Conservation (phyloP, 148 eudicot genomes). For the Fagopyrum esculentum region DNA sequence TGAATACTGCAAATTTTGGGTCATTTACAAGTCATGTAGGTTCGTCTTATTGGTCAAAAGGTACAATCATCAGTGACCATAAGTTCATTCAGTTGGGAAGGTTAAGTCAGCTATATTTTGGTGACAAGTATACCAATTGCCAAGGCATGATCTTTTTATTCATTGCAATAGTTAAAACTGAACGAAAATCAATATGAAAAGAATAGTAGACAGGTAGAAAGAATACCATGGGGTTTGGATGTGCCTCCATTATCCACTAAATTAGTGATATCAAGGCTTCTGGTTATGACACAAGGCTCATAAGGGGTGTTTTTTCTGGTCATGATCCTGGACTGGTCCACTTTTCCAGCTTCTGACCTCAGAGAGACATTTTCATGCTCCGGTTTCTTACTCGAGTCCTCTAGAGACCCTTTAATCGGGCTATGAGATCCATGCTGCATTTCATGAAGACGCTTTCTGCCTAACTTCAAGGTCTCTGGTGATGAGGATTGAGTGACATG, state of each 20-base stretch:
- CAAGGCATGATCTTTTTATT: neutral
- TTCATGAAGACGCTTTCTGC: slow-evolving; percentile 42
- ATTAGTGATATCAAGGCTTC: slow-evolving; percentile 20
- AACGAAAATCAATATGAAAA: neutral
- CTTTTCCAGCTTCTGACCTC: slow-evolving; percentile 20
- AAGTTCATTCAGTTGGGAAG: neutral
- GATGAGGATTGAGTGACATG: slow-evolving; percentile 35
- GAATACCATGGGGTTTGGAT: slow-evolving; percentile 21
- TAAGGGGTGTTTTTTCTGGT: slow-evolving; percentile 14
- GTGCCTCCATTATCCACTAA: slow-evolving; percentile 23
- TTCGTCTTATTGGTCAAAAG: neutral
- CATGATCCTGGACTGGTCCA: slow-evolving; percentile 15
- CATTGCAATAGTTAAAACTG: neutral
- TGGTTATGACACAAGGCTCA: slow-evolving; percentile 11
- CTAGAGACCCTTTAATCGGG: slow-evolving; percentile 18
- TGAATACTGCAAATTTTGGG: neutral
- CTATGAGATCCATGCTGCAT: slow-evolving; percentile 30
- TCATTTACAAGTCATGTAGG: neutral
- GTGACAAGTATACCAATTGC: neutral
- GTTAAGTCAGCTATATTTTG: neutral
- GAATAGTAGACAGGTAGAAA: neutral
- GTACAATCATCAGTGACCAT: no score
- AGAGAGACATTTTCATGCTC: slow-evolving; percentile 13
- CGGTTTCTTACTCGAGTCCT: slow-evolving; percentile 18
- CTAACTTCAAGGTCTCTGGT: slow-evolving; percentile 34